Base-by-base conservation (phyloP, 179 eudicot genomes). In the Camellia oleifera region DNA sequence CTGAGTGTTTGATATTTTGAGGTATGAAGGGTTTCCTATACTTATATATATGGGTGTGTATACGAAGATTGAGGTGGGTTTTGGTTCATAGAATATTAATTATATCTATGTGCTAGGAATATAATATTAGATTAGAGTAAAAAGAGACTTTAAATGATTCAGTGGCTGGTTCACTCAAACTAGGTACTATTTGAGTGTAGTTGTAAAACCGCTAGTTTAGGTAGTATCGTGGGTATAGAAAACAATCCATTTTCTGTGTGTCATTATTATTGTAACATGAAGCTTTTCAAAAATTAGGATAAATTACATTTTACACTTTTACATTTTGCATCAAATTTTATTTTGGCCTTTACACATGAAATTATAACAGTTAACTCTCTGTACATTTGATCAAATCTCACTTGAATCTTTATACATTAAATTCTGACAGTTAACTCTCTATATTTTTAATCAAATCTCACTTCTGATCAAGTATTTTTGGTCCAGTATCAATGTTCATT, bases 1-100 rank as follows among this genome's bases (percentile, higher is more conserved):
- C 23, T 45, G 66, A 60, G 18, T 5, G 65, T 17, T 0, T 9
- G 79, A 68, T 80, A 52, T 67, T 80, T 67, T 54, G 72, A 56
- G 79, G 26, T 72, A 44, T 32, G 56, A 73, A 63, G 12, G 78
- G 45, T 53, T 77, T 12, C 5, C 10, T 4, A 4, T 40, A 75
- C 15, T 66, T 26, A 53, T 17, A 54, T 50, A 20, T 26, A 48
- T 44, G 69, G 46, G 2, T 3, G 42, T 60, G n/a, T 13, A 48
- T 45, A 23, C 2, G 40, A 42, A 48, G 32, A 26, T 26, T 26
- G 32, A 26, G 32, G 61, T 56, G 2, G 60, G 53, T 73, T 20
- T 26, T 18, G 53, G 56, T 74, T 52, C 10, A 5, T 74, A 26
- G 32, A 26, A 26, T 26, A 26, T 26, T 23, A 23, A 12, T 23